A percentile compares a stretch with the other conserved stretches of the same genome.
Conservation (phyloP, 768 basidiomycete species). For the Lepiota venenata region DNA sequence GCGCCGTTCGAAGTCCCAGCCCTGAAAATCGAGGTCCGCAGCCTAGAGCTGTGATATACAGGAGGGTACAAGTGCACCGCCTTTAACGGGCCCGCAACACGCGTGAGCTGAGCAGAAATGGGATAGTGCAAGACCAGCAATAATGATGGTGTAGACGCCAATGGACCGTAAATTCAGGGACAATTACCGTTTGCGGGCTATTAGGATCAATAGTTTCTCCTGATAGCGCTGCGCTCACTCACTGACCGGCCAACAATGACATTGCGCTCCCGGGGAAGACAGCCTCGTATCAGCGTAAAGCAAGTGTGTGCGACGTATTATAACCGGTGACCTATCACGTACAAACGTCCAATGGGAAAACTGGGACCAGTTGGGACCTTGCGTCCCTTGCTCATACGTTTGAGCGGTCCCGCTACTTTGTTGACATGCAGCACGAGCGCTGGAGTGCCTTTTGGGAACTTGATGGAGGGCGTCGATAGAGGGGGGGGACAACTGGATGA, state of each 20-base stretch:
- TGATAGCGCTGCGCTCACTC: neutral
- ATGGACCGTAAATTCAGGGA: neutral
- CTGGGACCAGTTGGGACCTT: neutral
- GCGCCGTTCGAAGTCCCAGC: no score
- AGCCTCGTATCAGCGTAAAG: neutral
- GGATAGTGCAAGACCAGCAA: neutral
- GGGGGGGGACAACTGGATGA: no score
- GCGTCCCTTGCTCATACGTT: no score
- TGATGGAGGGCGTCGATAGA: no score
- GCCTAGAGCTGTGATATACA: no score
- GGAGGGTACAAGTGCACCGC: neutral
- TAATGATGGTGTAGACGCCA: neutral
- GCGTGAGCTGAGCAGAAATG: neutral
- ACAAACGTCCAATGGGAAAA: neutral
- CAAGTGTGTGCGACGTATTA: neutral
- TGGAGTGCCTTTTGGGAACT: no score
- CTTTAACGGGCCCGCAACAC: conserved; percentile 1
- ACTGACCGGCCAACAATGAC: neutral
- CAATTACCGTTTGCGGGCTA: neutral
- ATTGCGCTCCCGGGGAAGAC: conserved; percentile 1
- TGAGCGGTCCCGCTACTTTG: no score
- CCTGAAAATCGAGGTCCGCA: no score
- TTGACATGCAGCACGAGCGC: no score
- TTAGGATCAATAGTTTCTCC: neutral
- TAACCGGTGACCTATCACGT: neutral